Conservation (phyloP, 495 filamentous ascomycete genomes). For the Collariella sp. region DNA sequence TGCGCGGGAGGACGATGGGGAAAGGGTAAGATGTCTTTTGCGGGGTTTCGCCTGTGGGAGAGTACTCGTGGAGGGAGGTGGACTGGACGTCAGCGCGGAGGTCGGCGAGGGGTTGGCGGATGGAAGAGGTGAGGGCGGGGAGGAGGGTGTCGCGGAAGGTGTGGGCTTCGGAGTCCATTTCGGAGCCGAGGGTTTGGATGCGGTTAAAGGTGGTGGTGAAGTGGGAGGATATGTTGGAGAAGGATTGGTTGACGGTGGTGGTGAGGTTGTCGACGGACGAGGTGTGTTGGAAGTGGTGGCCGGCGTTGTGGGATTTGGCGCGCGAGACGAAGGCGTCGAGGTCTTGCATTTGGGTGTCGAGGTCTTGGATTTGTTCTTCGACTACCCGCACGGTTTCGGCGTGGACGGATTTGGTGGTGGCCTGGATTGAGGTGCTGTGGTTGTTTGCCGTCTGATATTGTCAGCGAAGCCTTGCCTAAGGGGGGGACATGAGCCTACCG, state of each 20-base stretch:
- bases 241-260: slow-evolving; percentile 58
- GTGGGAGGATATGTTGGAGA: slow-evolving; percentile 55
- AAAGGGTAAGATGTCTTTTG: slow-evolving; percentile 68
- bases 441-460: slow-evolving; percentile 57
- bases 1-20: slow-evolving; percentile 66
- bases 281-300: slow-evolving; percentile 58
- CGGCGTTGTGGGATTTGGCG: slow-evolving; percentile 71
- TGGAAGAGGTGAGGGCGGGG: slow-evolving; percentile 46
- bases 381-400: slow-evolving; percentile 88
- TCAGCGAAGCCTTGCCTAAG: slow-evolving; percentile 20
- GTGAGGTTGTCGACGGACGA: slow-evolving; percentile 53
- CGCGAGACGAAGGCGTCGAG: slow-evolving; percentile 85
- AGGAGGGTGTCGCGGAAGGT: slow-evolving; percentile 45
- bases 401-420: slow-evolving; percentile 77
- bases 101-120: slow-evolving; percentile 58
- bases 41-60: slow-evolving; percentile 77
- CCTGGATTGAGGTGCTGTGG: slow-evolving; percentile 69
- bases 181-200: slow-evolving; percentile 53
- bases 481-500: slow-evolving; percentile 42
- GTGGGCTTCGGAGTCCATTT: slow-evolving; percentile 48
- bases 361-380: slow-evolving; percentile 75
- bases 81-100: slow-evolving; percentile 56
- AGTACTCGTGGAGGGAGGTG: slow-evolving; percentile 64
- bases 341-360: slow-evolving; percentile 77
- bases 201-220: slow-evolving; percentile 54